Evolutionary conservation across 306 rosid genomes (phyloP), one percentile per base, ranked within the genome.

Genomic region (Neltuma alba): DNA sequence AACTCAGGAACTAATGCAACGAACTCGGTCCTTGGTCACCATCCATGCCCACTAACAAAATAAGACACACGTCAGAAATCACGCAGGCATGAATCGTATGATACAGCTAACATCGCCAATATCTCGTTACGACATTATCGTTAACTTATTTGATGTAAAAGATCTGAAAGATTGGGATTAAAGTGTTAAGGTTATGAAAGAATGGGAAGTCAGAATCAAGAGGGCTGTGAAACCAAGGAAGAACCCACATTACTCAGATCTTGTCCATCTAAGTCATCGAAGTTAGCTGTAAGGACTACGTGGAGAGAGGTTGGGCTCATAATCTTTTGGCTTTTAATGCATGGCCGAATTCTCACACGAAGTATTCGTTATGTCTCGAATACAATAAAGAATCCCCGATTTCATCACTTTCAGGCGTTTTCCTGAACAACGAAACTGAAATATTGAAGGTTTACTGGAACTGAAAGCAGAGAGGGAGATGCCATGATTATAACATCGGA

Each of bases 111-210:
- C 7, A 75, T 27, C 52, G 60, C 11, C 37, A 6, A 9, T 64
- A 76, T 79, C 76, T n/a, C 74, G 47, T 70, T 73, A 79, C 38
- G 63, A 73, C 78, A 82, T 74, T 65, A 9, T 44, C 27, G 44
- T 67, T 58, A 7, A 36, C 28, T 14, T 70, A 48, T 75, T 79
- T 31, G 83, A 64, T 40, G 68, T 15, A 18, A 52, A 41, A 76
- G 90, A 89, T 80, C 85, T 77, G 71, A 65, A 48, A 74, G 33
- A 76, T 85, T 69, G 80, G 16, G 84, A 85, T 34, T 75, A 65
- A 66, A 67, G 71, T 9, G 42, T 68, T 12, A 28, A 61, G 70
- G 20, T 68, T 42, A 50, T 58, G 57, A 42, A 64, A 30, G 9
- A 38, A 9, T 65, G 70, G 45, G 31, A 54, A 28, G 36, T 33